Conservation (phyloP, 306 rosid genomes). For the Dalbergia oliveri region DNA sequence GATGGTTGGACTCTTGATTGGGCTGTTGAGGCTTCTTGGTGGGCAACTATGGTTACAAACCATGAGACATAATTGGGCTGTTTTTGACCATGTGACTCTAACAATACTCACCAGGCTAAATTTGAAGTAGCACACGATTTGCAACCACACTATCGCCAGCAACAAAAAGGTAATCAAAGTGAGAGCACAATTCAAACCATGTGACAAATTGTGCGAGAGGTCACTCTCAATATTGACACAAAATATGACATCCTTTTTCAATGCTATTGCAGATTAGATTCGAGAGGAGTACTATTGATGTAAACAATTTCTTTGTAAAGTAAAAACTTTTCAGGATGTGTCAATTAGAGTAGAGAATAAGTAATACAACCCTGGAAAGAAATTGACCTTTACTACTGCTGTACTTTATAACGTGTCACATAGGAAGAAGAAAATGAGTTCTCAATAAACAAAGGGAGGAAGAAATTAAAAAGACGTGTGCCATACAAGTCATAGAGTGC, state of each 20-base stretch:
- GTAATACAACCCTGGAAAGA: not conserved
- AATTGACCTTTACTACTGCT: not conserved
- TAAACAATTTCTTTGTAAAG: not conserved
- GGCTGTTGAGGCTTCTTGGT: no score
- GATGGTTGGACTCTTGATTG: no score
- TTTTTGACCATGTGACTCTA: no score
- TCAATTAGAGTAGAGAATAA: not conserved
- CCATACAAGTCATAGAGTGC: not conserved
- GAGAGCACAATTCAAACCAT: no score
- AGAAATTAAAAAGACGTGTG: not conserved
- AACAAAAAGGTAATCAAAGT: no score
- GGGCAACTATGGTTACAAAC: no score
- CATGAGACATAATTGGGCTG: no score
- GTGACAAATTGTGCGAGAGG: no score
- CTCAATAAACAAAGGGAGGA: not conserved
- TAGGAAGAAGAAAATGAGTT: not conserved
- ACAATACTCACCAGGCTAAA: no score
- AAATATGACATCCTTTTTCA: not conserved
- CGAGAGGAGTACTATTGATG: not conserved
- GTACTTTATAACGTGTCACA: not conserved
- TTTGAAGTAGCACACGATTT: no score
- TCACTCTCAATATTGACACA: no score
- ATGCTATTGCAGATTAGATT: not conserved
- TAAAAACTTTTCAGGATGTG: not conserved
- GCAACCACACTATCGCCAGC: no score